Percentiles rank a stretch among this genome's conserved stretches.
Conservation (phyloP, 2,329 filamentous ascomycete genomes). For the Neofusicoccum sp. region DNA sequence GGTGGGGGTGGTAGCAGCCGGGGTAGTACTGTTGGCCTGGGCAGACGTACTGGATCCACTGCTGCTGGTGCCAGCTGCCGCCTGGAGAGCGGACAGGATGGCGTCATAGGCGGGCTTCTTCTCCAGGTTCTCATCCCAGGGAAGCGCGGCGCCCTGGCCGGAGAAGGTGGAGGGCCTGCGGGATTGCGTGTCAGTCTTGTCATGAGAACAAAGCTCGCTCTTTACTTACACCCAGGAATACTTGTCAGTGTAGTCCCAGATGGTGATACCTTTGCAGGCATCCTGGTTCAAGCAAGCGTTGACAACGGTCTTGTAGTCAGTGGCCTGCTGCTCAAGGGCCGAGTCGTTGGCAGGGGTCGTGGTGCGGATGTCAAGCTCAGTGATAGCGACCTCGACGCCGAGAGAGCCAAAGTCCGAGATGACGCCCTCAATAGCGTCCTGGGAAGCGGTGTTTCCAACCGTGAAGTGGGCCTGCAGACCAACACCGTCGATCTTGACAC, state of each 20-base stretch:
- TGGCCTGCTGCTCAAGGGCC: slow-evolving; percentile 29
- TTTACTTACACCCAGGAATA: slow-evolving; percentile 46
- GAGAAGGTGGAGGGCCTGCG: slow-evolving; percentile 40
- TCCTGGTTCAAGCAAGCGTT: slow-evolving; percentile 57
- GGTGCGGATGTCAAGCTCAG: slow-evolving; percentile 64
- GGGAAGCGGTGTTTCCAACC: slow-evolving; percentile 40
- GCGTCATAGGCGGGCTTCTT: slow-evolving; percentile 44
- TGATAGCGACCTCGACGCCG: slow-evolving; percentile 62
- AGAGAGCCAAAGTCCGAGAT: slow-evolving; percentile 56
- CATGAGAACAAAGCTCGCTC: too few species aligned
- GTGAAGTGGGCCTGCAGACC: slow-evolving; percentile 59
- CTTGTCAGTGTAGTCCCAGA: slow-evolving; percentile 57
- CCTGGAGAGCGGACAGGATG: slow-evolving; percentile 25
- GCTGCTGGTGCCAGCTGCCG: slow-evolving; percentile 13
- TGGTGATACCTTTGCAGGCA: slow-evolving; percentile 61
- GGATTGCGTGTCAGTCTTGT: not conserved
- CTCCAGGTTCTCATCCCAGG: slow-evolving; percentile 50
- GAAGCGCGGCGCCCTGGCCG: slow-evolving; percentile 45
- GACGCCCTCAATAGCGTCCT: slow-evolving; percentile 44
- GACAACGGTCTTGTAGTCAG: slow-evolving; percentile 42
- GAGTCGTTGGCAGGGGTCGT: slow-evolving; percentile 30
- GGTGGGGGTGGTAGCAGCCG: slow-evolving; percentile 9
- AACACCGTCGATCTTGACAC: slow-evolving; percentile 39
- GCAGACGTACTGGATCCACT: slow-evolving; percentile 16
- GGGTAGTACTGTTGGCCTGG: not conserved